Evolutionary conservation across 1,139 yeast genomes (phyloP).

Genomic region (Lodderomyces parapsilosis): DNA sequence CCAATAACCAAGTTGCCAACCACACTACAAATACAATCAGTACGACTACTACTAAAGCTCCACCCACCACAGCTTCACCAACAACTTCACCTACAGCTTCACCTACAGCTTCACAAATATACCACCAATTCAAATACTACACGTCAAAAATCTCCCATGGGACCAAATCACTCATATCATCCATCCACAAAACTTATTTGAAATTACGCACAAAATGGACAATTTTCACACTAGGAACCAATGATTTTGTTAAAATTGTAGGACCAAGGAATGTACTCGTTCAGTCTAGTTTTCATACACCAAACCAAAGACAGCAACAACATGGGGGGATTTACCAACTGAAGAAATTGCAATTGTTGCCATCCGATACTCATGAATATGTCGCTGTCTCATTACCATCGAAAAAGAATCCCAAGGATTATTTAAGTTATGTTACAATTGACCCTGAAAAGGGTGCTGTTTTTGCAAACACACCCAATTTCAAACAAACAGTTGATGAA

Average conservation of each 20-base stretch:
- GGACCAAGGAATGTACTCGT: conserved; percentile 59
- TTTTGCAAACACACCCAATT: conserved; percentile 45
- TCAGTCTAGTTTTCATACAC: conserved; percentile 28
- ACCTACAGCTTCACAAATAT: neutral
- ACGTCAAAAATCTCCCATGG: neutral
- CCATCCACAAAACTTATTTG: neutral
- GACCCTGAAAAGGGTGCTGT: conserved; percentile 37
- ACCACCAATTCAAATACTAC: conserved; percentile 1
- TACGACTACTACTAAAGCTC: neutral
- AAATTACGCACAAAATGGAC: conserved; percentile 1
- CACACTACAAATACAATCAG: neutral
- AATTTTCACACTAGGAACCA: conserved; percentile 29
- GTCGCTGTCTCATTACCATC: too few species aligned
- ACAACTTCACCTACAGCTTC: neutral
- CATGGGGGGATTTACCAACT: too few species aligned
- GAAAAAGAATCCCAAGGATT: conserved; percentile 24
- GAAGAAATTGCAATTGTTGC: neutral
- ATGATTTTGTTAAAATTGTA: conserved; percentile 43
- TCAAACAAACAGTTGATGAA: conserved; percentile 35
- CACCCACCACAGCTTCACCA: neutral
- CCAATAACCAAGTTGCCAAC: neutral
- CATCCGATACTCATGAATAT: too few species aligned
- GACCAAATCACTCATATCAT: neutral
- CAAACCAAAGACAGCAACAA: neutral
- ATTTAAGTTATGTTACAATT: conserved; percentile 45